phyloP scores from a whole-genome alignment of 2,329 filamentous ascomycete species.

The Saccharata proteae region DNA sequence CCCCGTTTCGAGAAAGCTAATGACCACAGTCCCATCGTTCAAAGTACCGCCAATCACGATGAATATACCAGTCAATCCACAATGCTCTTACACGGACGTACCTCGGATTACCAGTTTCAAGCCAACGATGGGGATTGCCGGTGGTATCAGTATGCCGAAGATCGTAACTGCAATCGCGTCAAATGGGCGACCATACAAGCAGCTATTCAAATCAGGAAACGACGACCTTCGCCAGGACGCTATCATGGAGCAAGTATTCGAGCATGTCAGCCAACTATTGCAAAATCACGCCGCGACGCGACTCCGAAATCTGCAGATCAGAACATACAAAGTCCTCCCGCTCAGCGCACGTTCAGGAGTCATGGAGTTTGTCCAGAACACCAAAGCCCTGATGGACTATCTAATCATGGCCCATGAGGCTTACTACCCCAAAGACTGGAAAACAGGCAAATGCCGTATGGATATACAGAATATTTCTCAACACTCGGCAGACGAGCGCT shows the following conservation, averaged over 20 bases:
- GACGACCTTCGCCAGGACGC: conserved; percentile 95
- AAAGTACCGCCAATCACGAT: conserved; percentile 81
- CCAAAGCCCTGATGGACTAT: conserved; percentile 82
- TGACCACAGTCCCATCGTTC: conserved; percentile 50
- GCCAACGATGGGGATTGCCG: conserved; percentile 69
- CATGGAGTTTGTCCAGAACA: conserved; percentile 95
- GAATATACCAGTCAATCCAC: conserved; percentile 57
- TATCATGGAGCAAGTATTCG: conserved; percentile 99
- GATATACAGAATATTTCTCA: conserved; percentile 64
- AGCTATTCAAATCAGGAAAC: conserved; percentile 88
- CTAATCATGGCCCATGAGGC: conserved; percentile 79
- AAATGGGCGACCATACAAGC: conserved; percentile 71
- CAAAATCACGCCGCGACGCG: conserved; percentile 77
- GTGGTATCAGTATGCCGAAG: conserved; percentile 85
- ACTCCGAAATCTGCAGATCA: conserved; percentile 76
- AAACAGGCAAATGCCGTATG: conserved; percentile 62
- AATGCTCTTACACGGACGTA: conserved; percentile 66
- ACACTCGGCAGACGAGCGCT: conserved; percentile 55
- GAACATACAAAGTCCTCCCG: conserved; percentile 94
- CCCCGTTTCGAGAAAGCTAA: conserved; percentile 48
- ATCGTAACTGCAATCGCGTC: conserved; percentile 72
- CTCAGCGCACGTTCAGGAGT: conserved; percentile 75
- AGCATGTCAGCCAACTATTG: conserved; percentile 82
- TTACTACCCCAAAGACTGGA: conserved; percentile 78
- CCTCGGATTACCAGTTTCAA: conserved; percentile 65